Base-by-base conservation (phyloP, 345 rosid genomes). In the Nasturtium officinale region DNA sequence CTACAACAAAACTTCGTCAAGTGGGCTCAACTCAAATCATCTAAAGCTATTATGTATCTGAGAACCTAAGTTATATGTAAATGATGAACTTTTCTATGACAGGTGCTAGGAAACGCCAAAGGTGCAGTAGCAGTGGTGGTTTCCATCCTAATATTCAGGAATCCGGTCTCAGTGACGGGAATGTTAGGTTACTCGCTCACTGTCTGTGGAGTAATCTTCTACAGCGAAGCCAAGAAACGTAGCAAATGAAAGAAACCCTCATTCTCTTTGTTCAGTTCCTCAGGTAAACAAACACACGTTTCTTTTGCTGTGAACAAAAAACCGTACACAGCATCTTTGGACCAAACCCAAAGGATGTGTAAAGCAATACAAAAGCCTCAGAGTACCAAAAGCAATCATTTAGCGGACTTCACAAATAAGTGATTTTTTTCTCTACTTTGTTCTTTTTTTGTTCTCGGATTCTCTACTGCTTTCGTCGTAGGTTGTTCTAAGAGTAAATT, bases 31-130 rank as follows among this genome's bases (percentile, higher is more conserved):
- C 7, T 57, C 46, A 45, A 59, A 63, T 46, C 51, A 46, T 45
- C 29, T 23, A 32, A 54, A 57, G 43, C 53, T 33, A 47, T 32
- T 40, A 23, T 72, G 58, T 3, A 35, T 32, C 17, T 46, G 71
- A 45, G 5, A 21, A 43, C 29, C 56, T 53, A 26, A 26, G 62
- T 23, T 32, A 15, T 8, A 33, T 46, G 17, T 74, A n/a, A 63
- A 3, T 62, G 21, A 61, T 58, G 25, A 69, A 64, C 32, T n/a
- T 32, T 6, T 58, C 59, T 53, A 2, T 12, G 53, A 67, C 79
- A 87, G 89, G 92, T 85, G 56, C 70, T 85, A 32, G 89, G 92
- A 28, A 87, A 85, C 78, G 89, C 92, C 23, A 85, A 84, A 82
- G 85, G 88, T 0, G 88, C 85, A 2, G 87, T 87, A 16, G 87